Base-by-base conservation (phyloP, 306 rosid species). In the Purshia tridentata region DNA sequence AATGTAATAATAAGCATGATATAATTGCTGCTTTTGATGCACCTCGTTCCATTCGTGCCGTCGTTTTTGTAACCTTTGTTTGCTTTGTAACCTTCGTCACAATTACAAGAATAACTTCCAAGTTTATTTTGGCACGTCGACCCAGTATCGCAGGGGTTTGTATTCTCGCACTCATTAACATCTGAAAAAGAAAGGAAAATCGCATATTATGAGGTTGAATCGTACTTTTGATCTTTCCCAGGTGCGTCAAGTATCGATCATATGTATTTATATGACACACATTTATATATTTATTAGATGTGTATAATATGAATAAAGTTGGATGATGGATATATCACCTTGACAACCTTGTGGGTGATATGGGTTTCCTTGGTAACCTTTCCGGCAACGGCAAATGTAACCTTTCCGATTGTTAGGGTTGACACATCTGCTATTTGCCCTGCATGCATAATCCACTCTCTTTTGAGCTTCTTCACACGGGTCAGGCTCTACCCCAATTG, bases 121-220 rank as follows among this genome's bases (percentile, higher is more conserved):
- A 4, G 1, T 9, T 0, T 2, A 50, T 69, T 69, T 2, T 16
- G 1, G 66, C 73, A 69, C 12, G 2, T 0, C 1, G n/a, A n/a
- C n/a, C 16, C 58, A 13, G 8, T n/a, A 5, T 6, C 12, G 35
- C 86, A 76, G 4, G 35, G 65, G 4, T 73, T 50, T 9, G 49
- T 55, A 50, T 12, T 64, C 61, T 0, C 11, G 58, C 86, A 82
- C 66, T 85, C 89, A 57, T 85, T 5, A 49, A 56, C 14, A 51
- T 85, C 86, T 85, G 78, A 20, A 58, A 72, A 4, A 11, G 4
- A 29, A 51, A 8, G 35, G 4, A n/a, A n/a, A n/a, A n/a, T n/a
- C n/a, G n/a, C n/a, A 44, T 5, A 5, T 44, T 5, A 44, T 44
- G 4, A 44, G 47, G 47, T 44, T 9, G 9, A 44, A 44, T 44